Base-by-base conservation (phyloP, 805 yeast genomes). In the Metschnikowia bowlesiae region DNA sequence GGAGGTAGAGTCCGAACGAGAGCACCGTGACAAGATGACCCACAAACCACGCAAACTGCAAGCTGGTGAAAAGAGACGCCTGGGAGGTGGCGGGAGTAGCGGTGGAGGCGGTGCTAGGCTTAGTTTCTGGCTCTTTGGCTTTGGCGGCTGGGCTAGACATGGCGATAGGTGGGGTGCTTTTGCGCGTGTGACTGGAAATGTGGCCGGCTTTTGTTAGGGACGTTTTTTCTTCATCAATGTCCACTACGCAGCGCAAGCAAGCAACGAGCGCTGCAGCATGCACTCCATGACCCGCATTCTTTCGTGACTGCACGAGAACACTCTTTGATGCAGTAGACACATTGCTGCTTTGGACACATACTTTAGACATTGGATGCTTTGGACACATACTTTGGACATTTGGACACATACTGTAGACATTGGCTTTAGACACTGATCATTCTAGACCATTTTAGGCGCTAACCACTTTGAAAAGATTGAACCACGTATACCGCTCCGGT, bases 21-120 rank as follows among this genome's bases (percentile, higher is more conserved):
- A 69, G 6, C 45, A 70, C 60, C 4, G 77, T 72, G 45, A 69
- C 51, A 2, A 67, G 61, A 48, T 73, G 76, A 33, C 77, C 78
- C 38, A 70, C 60, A 65, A 87, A 87, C 96, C 96, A 90, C 5
- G 81, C 83, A 58, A 87, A 86, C 67, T 88, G 91, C 50, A 80
- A 65, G 13, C 83, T 74, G 66, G 78, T 43, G 47, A 52, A 52
- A 30, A 46, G 46, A 10, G 38, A 32, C 13, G 22, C 34, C 6
- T 43, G 45, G 5, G 48, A 16, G 26, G 49, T 16, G 8, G 44
- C 26, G 35, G 49, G 22, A 6, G 37, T 8, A n/a, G 39, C 10
- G 13, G 48, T 10, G 30, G 46, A 0, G 14, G 30, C 8, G 45
- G 45, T 22, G 13, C 11, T 8, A 6, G 31, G 6, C 8, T 42